Evolutionary conservation across 768 basidiomycete genomes (phyloP), one percentile per base, ranked within the genome.

Genomic region (Phanerochaete sordida): DNA sequence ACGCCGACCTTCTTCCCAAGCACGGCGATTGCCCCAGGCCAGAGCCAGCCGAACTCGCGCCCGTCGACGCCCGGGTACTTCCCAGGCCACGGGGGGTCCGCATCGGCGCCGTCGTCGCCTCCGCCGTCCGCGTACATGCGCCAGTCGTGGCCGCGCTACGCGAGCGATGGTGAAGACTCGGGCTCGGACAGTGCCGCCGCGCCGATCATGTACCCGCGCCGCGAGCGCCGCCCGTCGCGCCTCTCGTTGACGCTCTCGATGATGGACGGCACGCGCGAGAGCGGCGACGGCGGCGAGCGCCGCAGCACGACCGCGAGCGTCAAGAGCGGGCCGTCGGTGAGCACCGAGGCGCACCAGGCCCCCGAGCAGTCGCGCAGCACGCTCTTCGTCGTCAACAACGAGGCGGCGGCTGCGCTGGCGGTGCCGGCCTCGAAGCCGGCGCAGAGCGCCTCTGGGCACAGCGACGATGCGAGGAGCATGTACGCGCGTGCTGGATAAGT

Each of bases 181-280:
- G 49, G 57, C 23, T n/a, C n/a, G n/a, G n/a, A n/a, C n/a, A 43
- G 39, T 21, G 27, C 23, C 9, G 57, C 45, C 24, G 19, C 28
- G 19, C 26, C 45, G 28, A 31, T 50, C 44, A 19, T 52, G 16
- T 39, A 45, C 23, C 43, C 45, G 23, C 39, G 57, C 24, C 39
- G 39, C 39, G 63, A 64, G 54, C 53, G 66, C 8, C 43, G 65
- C 44, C 64, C 62, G 37, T 59, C 59, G 57, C 60, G 68, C 28
- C 57, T 69, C 43, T 69, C 68, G 58, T 58, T 69, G 45, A 67
- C 65, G 49, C 63, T 69, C 19, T 62, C 66, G 49, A 67, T 66
- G 58, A 67, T 66, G 66, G 65, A 68, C 16, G 53, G 35, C 45
- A 60, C 64, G 47, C 58, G 58, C 45, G 66, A 66, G 59, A 61